Percentiles rank a stretch among this genome's conserved stretches.
Evolutionary conservation across 257 asterid species (phyloP).

Genomic region (Avicennia marina): DNA sequence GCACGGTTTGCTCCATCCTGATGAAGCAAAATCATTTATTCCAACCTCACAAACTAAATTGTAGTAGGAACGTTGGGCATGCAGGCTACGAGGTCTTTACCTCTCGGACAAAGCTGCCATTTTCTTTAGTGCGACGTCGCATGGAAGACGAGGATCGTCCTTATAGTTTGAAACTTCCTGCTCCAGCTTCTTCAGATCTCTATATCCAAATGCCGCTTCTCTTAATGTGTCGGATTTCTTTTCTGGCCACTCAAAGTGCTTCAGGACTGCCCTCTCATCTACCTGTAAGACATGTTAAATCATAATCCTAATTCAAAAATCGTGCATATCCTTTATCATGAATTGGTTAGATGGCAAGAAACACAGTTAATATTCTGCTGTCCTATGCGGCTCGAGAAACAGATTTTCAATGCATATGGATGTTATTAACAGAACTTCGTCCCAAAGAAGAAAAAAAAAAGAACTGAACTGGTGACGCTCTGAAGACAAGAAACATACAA

Average conservation of each 20-base stretch:
- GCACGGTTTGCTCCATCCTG: slow-evolving; percentile 83
- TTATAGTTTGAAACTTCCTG: slow-evolving; percentile 54
- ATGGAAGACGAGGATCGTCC: slow-evolving; percentile 64
- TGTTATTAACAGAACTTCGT: too few relatives aligned
- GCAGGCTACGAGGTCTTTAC: slow-evolving; percentile 26
- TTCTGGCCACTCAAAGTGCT: slow-evolving; percentile 97
- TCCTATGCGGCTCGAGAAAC: background rate
- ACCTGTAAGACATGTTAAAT: slow-evolving; percentile 41
- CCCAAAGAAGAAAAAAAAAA: too few relatives aligned
- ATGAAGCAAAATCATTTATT: background rate
- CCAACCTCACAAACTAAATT: background rate
- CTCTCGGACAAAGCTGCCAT: slow-evolving; percentile 75
- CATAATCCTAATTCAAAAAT: too few relatives aligned
- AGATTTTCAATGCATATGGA: background rate
- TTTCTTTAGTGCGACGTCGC: slow-evolving; percentile 73
- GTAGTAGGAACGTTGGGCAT: background rate
- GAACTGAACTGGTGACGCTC: background rate
- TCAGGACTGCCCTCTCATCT: slow-evolving; percentile 91
- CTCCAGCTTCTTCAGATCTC: slow-evolving; percentile 75
- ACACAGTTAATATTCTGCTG: too few relatives aligned
- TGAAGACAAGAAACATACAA: slow-evolving; percentile 40
- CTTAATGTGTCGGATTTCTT: slow-evolving; percentile 83
- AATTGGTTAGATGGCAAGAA: too few relatives aligned
- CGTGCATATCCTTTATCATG: too few relatives aligned
- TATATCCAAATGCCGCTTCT: slow-evolving; percentile 86